Evolutionary conservation across 2,329 filamentous ascomycete genomes (phyloP), one percentile per base, ranked within the genome.

Genomic region (Proliferodiscus dingleyae): DNA sequence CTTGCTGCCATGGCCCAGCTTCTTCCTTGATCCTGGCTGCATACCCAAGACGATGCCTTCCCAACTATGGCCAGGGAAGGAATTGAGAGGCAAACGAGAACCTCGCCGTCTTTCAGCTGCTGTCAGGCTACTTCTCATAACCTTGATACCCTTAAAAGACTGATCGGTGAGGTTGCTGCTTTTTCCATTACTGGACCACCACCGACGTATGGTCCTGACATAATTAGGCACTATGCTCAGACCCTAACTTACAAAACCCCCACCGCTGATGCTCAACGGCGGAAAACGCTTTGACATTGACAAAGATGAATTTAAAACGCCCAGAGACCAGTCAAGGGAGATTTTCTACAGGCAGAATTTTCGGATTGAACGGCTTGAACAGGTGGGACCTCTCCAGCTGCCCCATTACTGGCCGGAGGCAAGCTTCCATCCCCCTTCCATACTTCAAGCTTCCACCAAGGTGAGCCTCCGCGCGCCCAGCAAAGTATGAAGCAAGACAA

Each of bases 11-110:
- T 37, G 40, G 43, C 39, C 47, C 47, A 45, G 44, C 46, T 23
- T 40, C 42, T 41, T 46, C 47, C 47, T 39, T 47, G 43, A 23
- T 42, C 47, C 46, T 44, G 18, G 22, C 36, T 47, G 37, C 49
- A 51, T 47, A 36, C 36, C 29, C 41, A 44, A 45, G 43, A 39
- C 32, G 11, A 41, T 46, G 29, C 43, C 30, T 43, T 34, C 28
- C 30, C 39, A 26, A 30, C n/a, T 44, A 11, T 43, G 29, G 34
- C 37, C 42, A n/a, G 36, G 15, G 18, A 37, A 30, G 9, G 34
- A 45, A 28, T 23, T 13, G 18, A 15, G 23, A 28, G 43, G 15
- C 15, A 37, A 26, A 22, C 10, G 37, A 43, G 5, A 19, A 28
- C 19, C 19, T 18, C 18, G 21, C 7, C 21, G 24, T 30, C 21